Evolutionary conservation across 1,139 yeast genomes (phyloP).

Genomic region (Debaryomycetaceae sp.): DNA sequence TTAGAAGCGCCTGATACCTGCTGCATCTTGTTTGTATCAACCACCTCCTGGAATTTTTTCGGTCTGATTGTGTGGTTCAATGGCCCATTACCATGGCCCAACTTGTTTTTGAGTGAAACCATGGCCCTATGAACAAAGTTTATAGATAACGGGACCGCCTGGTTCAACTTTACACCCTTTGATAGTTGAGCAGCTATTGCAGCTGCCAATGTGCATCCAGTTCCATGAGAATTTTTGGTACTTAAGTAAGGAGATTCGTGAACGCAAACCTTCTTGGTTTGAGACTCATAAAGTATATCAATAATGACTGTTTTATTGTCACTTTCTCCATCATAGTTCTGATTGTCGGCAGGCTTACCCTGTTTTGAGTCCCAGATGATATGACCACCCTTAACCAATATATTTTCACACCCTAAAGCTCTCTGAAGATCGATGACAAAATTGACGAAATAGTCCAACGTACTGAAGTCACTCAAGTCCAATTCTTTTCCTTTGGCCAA

Average conservation of each 20-base stretch:
- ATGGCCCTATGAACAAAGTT: conserved; percentile 70
- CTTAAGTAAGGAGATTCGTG: conserved; percentile 49
- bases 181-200: conserved; percentile 78
- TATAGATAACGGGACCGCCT: conserved; percentile 55
- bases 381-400: conserved; percentile 84
- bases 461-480: background rate
- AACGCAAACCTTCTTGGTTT: conserved; percentile 30
- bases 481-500: conserved; percentile 11
- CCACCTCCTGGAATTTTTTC: conserved; percentile 2
- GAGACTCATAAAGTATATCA: conserved; percentile 60
- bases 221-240: conserved; percentile 73
- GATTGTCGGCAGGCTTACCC: conserved; percentile 14
- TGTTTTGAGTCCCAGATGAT: conserved; percentile 42
- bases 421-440: conserved; percentile 45
- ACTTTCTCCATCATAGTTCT: conserved; percentile 10
- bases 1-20: background rate
- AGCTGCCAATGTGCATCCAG: conserved; percentile 87
- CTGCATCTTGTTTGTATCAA: conserved; percentile 5
- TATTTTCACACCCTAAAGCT: conserved; percentile 44
- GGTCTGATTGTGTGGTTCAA: conserved; percentile 51
- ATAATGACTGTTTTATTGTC: conserved; percentile 31
- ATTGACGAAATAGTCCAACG: conserved; percentile 11
- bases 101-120: conserved; percentile 22
- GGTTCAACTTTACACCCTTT: conserved; percentile 38
- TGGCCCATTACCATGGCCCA: conserved; percentile 73